Conservation (phyloP, 768 basidiomycete genomes). For the Postia placenta region DNA sequence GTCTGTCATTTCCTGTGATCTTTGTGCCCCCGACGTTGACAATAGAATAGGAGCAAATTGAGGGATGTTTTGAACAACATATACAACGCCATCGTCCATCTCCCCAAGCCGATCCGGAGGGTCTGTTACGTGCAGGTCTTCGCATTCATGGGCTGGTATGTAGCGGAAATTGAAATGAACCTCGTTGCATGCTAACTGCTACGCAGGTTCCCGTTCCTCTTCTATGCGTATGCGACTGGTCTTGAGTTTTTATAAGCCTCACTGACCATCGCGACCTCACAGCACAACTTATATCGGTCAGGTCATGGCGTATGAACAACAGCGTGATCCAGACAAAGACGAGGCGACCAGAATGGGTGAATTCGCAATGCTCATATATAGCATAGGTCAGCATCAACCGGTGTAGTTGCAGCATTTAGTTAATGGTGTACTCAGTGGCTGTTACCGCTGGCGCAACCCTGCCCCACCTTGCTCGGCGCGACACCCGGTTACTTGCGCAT, state of each 20-base stretch:
- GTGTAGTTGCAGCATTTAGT: background rate
- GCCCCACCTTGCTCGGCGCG: conserved; percentile 77
- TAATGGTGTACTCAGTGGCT: conserved; percentile 52
- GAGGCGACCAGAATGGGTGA: conserved; percentile 81
- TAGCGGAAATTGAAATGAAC: too few relatives aligned
- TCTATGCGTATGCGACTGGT: conserved; percentile 64
- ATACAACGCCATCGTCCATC: conserved; percentile 57
- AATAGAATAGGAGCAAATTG: conserved; percentile 38
- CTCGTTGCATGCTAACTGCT: too few relatives aligned
- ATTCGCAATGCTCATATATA: conserved; percentile 86
- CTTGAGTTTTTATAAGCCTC: background rate
- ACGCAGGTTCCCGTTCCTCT: conserved; percentile 90
- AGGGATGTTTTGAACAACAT: conserved; percentile 80
- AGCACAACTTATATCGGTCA: conserved; percentile 94
- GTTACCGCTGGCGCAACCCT: conserved; percentile 76
- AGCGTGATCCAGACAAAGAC: conserved; percentile 72
- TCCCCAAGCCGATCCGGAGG: conserved; percentile 79
- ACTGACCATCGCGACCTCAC: background rate
- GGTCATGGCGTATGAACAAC: conserved; percentile 80
- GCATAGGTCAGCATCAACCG: conserved; percentile 54
- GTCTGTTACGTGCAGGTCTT: conserved; percentile 93
- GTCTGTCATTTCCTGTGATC: conserved; percentile 1
- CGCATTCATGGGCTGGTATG: conserved; percentile 94
- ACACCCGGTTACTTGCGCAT: conserved; percentile 70
- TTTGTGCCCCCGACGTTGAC: background rate